phyloP scores from a whole-genome alignment of 257 asterid species.

The Scutellaria barbata region DNA sequence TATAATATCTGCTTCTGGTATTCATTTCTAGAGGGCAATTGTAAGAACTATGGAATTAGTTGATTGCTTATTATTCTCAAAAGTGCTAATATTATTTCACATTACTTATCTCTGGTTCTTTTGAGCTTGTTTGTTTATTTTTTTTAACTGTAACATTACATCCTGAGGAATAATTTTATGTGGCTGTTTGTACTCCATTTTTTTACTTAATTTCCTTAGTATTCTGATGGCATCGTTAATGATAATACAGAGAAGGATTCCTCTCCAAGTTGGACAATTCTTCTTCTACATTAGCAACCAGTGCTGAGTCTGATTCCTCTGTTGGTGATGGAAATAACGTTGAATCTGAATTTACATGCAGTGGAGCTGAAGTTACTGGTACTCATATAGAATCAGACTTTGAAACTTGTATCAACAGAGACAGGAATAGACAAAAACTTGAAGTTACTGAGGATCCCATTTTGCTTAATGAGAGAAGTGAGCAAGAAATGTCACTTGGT shows the following conservation, averaged over 20 bases:
- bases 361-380: constrained; percentile 42
- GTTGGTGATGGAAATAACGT: constrained; percentile 39
- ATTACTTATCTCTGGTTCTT: not conserved
- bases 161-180: constrained; percentile 4
- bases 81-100: not conserved
- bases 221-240: constrained; percentile 15
- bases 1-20: not conserved
- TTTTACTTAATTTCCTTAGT: not conserved
- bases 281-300: constrained; percentile 41
- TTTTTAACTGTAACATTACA: constrained; percentile 14
- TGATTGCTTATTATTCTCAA: not conserved
- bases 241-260: constrained; percentile 75
- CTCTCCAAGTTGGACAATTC: constrained; percentile 64
- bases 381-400: constrained; percentile 24
- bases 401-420: constrained; percentile 37
- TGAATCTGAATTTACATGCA: constrained; percentile 44
- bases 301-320: constrained; percentile 40
- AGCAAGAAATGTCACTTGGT: constrained; percentile 27
- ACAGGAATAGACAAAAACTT: constrained; percentile 25
- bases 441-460: constrained; percentile 29
- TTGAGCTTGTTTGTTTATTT: not conserved
- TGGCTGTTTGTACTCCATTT: constrained; percentile 8
- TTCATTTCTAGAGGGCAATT: constrained; percentile 3
- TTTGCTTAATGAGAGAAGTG: constrained; percentile 36
- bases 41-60: not conserved